Evolutionary conservation across 2,329 filamentous ascomycete genomes (phyloP).

Genomic region (Microcera coccophila): DNA sequence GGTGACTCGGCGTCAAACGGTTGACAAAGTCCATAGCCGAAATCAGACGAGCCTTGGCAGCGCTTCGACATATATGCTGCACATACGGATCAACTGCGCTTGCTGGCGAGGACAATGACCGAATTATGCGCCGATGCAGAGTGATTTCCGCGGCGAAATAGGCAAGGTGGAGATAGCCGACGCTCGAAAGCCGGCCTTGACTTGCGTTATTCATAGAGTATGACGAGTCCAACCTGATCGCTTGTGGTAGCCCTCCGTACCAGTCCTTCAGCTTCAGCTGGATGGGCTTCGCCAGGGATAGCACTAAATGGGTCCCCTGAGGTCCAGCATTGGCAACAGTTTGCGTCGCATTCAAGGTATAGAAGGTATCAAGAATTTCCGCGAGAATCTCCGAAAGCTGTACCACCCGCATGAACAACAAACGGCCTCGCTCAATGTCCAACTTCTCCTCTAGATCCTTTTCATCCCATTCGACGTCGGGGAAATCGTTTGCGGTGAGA

Average conservation of each 20-base stretch:
- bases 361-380: constrained; percentile 79
- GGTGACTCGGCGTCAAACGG: constrained; percentile 77
- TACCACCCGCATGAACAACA: constrained; percentile 72
- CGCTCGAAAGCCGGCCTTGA: constrained; percentile 52
- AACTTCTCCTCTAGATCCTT: constrained; percentile 57
- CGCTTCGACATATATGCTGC: constrained; percentile 86
- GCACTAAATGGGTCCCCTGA: constrained; percentile 67
- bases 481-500: constrained; percentile 65
- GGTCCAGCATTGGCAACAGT: constrained; percentile 62
- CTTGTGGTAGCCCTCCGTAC: constrained; percentile 65
- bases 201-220: constrained; percentile 34
- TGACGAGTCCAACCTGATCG: constrained; percentile 64
- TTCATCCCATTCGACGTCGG: constrained; percentile 66
- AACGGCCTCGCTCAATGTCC: constrained; percentile 63
- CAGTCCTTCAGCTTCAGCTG: constrained; percentile 80
- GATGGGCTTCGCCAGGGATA: constrained; percentile 74
- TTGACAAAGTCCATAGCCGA: constrained; percentile 98
- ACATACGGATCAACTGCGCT: constrained; percentile 68
- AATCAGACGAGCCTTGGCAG: constrained; percentile 89
- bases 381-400: constrained; percentile 70
- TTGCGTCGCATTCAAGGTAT: constrained; percentile 72
- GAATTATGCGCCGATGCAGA: constrained; percentile 84
- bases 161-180: constrained; percentile 79
- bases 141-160: constrained; percentile 96
- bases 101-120: constrained; percentile 57